Base-by-base conservation (phyloP, 179 eudicot species). In the Spergularia azorica region DNA sequence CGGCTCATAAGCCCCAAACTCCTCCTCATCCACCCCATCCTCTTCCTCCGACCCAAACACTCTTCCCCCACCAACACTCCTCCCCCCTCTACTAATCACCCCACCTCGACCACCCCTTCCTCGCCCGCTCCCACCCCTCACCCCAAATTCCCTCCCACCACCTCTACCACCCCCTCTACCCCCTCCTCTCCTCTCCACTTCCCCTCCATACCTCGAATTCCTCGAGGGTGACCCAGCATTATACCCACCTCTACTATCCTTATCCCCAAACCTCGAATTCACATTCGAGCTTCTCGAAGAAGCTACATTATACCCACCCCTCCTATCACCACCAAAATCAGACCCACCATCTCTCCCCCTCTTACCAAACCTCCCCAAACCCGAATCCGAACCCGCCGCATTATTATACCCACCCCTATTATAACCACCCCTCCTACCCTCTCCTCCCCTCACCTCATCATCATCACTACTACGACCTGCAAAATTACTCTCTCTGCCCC, bases 401-500 rank as follows among this genome's bases (percentile, higher is more conserved):
- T 4, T 52, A 90, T 93, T 43, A 26, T 26, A 61, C 65, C 65
- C 48, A 3, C 48, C 48, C 6, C 48, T 26, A 43, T 4, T 43
- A 43, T 43, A 43, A 1, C 48, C 48, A 43, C 48, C 48, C 4
- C 48, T 43, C 48, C 48, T 43, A 43, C 48, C 48, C 48, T 43
- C 48, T 71, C 88, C 91, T 43, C 48, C 8, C 3, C 48, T 3
- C 4, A 0, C 48, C 8, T 32, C 77, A 14, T n/a, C 64, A 43
- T 36, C 79, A n/a, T 67, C 75, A 67, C 39, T 75, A 13, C 76
- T 63, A 70, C 57, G 58, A 50, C 63, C 79, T 57, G 57, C 77
- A 17, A 79, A 82, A 71, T 38, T 83, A 56, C 80, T 61, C 60
- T 78, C 88, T 68, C 90, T 80, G 14, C 85, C 84, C 71, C 86